Evolutionary conservation across 305 asterid genomes (phyloP).

Genomic region (Fraxinus greggii): DNA sequence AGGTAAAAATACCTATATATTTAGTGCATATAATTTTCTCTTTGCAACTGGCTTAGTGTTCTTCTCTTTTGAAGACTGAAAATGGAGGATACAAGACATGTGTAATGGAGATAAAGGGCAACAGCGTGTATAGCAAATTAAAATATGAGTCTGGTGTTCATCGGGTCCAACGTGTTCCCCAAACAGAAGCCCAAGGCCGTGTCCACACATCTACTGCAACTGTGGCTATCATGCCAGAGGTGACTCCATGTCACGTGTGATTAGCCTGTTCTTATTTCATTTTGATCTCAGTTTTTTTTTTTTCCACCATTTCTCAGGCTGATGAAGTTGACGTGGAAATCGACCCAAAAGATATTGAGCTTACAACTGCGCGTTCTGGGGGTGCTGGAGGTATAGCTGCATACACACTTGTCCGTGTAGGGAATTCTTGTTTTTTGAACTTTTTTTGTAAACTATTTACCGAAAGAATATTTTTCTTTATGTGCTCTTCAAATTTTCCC

Average conservation of each 20-base stretch:
- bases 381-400: constrained; percentile 92
- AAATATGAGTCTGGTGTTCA: constrained; percentile 97
- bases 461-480: background rate
- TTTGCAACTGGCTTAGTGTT: constrained; percentile 28
- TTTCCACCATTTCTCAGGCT: constrained; percentile 59
- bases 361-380: constrained; percentile 93
- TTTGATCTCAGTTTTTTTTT: constrained; percentile 20
- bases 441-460: constrained; percentile 3
- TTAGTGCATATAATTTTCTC: constrained; percentile 1
- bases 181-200: constrained; percentile 97
- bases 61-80: constrained; percentile 57
- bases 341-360: constrained; percentile 94
- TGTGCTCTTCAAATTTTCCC: constrained; percentile 3
- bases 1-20: constrained; percentile 47
- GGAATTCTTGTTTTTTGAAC: background rate
- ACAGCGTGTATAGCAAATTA: constrained; percentile 85
- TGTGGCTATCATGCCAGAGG: constrained; percentile 99
- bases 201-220: constrained; percentile 97
- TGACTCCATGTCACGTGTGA: constrained; percentile 26
- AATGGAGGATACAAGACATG: constrained; percentile 86
- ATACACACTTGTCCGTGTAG: constrained; percentile 1
- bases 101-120: constrained; percentile 95
- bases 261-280: background rate
- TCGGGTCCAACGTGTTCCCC: constrained; percentile 98
- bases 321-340: constrained; percentile 98